A percentile compares a stretch with the other conserved stretches of the same genome.
Conservation (phyloP, 2,329 filamentous ascomycete genomes). For the Corinectria fuckeliana region DNA sequence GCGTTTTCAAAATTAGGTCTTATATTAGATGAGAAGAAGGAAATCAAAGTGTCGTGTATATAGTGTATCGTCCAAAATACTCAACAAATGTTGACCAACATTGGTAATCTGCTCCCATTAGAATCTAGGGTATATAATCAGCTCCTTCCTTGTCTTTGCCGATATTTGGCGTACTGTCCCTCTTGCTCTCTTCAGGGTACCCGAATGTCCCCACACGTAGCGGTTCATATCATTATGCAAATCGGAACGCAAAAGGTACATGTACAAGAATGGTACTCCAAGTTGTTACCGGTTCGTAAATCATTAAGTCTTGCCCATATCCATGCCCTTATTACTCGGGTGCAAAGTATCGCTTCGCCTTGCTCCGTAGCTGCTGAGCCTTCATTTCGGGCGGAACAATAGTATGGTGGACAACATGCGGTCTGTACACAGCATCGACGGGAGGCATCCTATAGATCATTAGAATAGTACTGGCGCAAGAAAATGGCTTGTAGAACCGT, state of each 20-base stretch:
- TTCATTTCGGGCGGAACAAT: conserved; percentile 73
- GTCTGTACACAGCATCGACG: conserved; percentile 87
- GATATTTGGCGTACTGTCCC: conserved; percentile 11
- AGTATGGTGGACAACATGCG: conserved; percentile 93
- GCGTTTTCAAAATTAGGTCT: background rate
- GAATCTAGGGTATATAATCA: conserved; percentile 31
- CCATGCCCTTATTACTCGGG: conserved; percentile 57
- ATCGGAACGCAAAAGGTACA: conserved; percentile 9
- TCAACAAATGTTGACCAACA: background rate
- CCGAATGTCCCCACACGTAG: background rate
- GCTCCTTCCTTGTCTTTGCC: conserved; percentile 17
- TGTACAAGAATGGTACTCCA: conserved; percentile 27
- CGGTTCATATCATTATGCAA: conserved; percentile 12
- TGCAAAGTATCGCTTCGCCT: conserved; percentile 75
- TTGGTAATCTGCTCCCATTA: conserved; percentile 11
- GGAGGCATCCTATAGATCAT: conserved; percentile 71
- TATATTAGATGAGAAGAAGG: background rate
- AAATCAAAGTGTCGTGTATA: background rate
- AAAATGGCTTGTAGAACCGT: conserved; percentile 30
- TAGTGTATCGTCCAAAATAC: no score
- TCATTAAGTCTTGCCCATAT: conserved; percentile 25
- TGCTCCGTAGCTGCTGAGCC: conserved; percentile 69
- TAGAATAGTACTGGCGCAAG: conserved; percentile 17
- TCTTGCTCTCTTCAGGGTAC: background rate
- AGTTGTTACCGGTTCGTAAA: conserved; percentile 27